Conservation (phyloP, 2,329 filamentous ascomycete genomes). For the Aspergillus bombycis region DNA sequence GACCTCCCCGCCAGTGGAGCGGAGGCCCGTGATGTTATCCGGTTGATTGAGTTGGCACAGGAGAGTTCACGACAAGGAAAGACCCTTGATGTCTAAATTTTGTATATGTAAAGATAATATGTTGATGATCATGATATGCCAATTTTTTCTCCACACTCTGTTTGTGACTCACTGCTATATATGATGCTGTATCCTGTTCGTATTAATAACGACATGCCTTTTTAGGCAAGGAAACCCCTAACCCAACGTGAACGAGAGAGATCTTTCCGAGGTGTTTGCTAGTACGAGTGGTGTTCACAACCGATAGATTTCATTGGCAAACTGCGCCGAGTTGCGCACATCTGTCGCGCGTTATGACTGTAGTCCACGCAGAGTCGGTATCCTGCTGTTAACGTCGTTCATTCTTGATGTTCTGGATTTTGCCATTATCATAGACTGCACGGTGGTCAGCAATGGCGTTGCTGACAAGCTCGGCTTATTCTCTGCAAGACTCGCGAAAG, state of each 20-base stretch:
- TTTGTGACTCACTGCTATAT: background rate
- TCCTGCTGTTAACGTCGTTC: too few relatives aligned
- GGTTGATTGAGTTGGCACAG: slow-evolving; percentile 59
- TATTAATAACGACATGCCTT: too few relatives aligned
- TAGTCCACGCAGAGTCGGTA: too few relatives aligned
- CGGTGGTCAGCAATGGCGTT: background rate
- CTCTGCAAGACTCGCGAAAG: background rate
- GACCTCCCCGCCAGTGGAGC: slow-evolving; percentile 58
- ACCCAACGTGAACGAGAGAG: background rate
- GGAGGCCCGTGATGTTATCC: slow-evolving; percentile 58
- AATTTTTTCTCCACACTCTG: background rate
- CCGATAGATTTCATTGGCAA: background rate
- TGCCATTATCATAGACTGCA: background rate
- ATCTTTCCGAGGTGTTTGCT: background rate
- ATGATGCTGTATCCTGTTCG: background rate
- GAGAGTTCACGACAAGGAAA: slow-evolving; percentile 57
- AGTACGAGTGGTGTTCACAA: background rate
- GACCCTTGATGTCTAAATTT: slow-evolving; percentile 45
- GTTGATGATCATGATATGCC: background rate
- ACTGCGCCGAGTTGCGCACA: background rate
- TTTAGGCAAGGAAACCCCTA: too few relatives aligned
- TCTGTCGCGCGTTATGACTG: background rate
- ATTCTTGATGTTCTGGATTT: background rate
- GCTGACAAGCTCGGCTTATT: too few relatives aligned
- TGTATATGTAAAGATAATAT: background rate